phyloP scores from a whole-genome alignment of 768 basidiomycete species.

The Crepidotus variabilis region DNA sequence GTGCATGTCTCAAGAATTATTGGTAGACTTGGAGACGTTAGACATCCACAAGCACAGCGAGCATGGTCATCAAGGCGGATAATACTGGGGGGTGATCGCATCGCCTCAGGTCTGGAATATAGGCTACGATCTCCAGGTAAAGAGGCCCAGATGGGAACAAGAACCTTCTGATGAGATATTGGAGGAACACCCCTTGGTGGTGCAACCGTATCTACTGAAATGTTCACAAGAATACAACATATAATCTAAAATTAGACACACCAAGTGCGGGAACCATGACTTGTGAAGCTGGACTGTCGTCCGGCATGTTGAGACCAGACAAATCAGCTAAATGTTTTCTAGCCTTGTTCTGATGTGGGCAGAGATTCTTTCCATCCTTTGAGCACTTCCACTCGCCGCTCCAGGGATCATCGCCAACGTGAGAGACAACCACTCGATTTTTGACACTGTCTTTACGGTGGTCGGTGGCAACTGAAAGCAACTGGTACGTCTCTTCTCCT shows the following conservation, averaged over 20 bases:
- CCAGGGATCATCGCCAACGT: background rate
- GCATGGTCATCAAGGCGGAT: background rate
- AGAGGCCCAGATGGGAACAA: no score
- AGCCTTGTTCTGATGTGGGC: background rate
- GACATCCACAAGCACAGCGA: background rate
- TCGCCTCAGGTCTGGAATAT: no score
- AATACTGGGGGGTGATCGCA: no score
- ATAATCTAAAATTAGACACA: no score
- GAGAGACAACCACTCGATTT: background rate
- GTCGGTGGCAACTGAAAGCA: background rate
- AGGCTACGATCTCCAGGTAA: no score
- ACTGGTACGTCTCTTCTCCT: no score
- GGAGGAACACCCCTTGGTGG: no score
- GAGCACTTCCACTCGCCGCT: background rate
- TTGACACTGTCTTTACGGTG: background rate
- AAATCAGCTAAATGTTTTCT: background rate
- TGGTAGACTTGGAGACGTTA: background rate
- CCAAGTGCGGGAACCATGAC: no score
- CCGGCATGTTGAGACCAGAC: background rate
- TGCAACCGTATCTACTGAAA: no score
- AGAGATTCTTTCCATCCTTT: background rate
- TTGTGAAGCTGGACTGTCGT: background rate
- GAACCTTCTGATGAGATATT: no score
- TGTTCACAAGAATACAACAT: no score
- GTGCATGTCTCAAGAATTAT: slow-evolving; percentile 1